A percentile compares a stretch with the other conserved stretches of the same genome.
Conservation (phyloP, 2,329 filamentous ascomycete species). For the Chrysoporthe cubensis region DNA sequence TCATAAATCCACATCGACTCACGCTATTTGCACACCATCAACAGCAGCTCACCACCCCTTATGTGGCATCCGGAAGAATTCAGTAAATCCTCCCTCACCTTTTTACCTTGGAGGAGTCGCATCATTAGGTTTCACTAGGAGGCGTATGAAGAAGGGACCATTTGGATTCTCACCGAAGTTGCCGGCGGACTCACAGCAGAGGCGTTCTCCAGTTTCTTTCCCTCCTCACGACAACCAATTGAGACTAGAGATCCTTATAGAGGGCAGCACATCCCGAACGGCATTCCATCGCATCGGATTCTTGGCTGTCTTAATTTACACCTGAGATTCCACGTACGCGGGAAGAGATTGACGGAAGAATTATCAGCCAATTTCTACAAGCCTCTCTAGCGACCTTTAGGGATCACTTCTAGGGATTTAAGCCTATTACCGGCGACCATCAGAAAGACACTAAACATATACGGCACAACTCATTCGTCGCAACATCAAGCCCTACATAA, state of each 20-base stretch:
- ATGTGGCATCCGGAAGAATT: slow-evolving; percentile 21
- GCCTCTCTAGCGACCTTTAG: not conserved
- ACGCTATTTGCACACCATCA: slow-evolving; percentile 13
- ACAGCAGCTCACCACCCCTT: slow-evolving; percentile 24
- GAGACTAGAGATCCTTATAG: not conserved
- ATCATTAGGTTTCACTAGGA: slow-evolving; percentile 6
- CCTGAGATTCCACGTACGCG: too few relatives aligned
- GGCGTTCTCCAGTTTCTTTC: not conserved
- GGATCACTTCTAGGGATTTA: not conserved
- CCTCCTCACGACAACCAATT: not conserved
- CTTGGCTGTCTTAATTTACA: too few relatives aligned
- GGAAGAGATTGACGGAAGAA: too few relatives aligned
- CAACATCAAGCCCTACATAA: not conserved
- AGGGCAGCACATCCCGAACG: not conserved
- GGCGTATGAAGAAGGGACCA: slow-evolving; percentile 13
- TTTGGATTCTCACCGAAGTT: not conserved
- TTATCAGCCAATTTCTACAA: not conserved
- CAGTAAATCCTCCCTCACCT: slow-evolving; percentile 15
- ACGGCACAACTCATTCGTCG: not conserved
- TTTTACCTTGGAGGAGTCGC: slow-evolving; percentile 20
- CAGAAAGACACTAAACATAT: too few relatives aligned
- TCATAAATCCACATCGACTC: not conserved
- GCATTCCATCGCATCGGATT: too few relatives aligned
- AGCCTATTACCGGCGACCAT: too few relatives aligned
- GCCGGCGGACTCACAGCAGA: not conserved